Base-by-base conservation (phyloP, 345 rosid species). In the Gossypium ekmanianum region DNA sequence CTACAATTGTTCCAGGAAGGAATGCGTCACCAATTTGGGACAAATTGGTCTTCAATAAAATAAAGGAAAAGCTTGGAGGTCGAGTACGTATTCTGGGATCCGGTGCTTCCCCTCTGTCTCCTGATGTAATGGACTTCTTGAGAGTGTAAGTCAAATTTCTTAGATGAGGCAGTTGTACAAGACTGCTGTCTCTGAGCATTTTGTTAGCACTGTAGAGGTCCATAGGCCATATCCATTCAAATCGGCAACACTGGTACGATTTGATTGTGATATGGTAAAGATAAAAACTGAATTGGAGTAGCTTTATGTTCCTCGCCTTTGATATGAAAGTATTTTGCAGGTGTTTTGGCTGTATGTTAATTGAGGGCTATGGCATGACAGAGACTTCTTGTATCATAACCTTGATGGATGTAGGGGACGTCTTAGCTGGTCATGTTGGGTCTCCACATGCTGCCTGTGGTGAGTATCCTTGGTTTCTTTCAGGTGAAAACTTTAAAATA, bases 291-390 rank as follows among this genome's bases (percentile, higher is more conserved):
- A 27, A 24, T 34, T 8, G 17, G 20, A 0, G 0, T 68, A 26
- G 72, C 6, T 67, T 24, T 24, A 73, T 1, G 51, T 61, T 47
- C 75, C n/a, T 29, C 22, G 59, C 8, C 57, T 64, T 59, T 59
- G 63, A 59, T 24, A 24, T 24, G 39, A 24, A 17, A 24, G 39
- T 24, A 59, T 59, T 59, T 54, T 34, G 70, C 87, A 94, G 98
- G 83, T 94, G 98, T 85, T 94, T 94, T 87, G 97, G 96, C 47
- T 90, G 98, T 81, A 76, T 81, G 74, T 88, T 94, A 72, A 66
- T 83, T 74, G 97, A 94, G 83, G 98, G 94, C 54, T 94, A 92
- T 77, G 97, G 97, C 80, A 87, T 94, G 98, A 94, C 97, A 16
- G 97, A 94, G 86, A 91, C 97, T 54, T 87, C 97, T 65, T 84